phyloP scores from a whole-genome alignment of 306 rosid species.

The Cucurbita maxima region DNA sequence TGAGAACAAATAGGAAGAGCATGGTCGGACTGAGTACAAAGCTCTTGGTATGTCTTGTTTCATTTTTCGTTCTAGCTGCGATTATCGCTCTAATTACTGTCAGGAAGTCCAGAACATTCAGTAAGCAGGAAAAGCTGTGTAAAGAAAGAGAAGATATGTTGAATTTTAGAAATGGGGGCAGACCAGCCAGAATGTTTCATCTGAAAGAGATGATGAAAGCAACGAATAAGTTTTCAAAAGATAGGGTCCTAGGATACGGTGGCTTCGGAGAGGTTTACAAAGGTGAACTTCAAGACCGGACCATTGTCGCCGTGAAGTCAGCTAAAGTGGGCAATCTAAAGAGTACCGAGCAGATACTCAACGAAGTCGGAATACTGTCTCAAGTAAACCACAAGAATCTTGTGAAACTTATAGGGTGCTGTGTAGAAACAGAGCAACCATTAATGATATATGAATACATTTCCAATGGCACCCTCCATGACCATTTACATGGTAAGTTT shows the following conservation, averaged over 20 bases:
- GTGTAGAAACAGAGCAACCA: constrained; percentile 74
- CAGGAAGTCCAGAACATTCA: constrained; percentile 23
- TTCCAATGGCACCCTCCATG: constrained; percentile 83
- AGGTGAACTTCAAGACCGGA: constrained; percentile 73
- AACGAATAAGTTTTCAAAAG: constrained; percentile 52
- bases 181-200: constrained; percentile 44
- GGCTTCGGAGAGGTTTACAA: constrained; percentile 87
- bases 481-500: constrained; percentile 64
- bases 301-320: constrained; percentile 66
- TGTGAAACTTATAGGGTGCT: constrained; percentile 76
- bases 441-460: constrained; percentile 85
- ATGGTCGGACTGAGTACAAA: constrained; percentile 27
- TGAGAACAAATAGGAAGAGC: constrained; percentile 23
- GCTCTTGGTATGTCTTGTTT: constrained; percentile 26
- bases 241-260: constrained; percentile 62
- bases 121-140: constrained; percentile 22
- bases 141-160: constrained; percentile 49
- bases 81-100: constrained; percentile 19
- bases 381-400: constrained; percentile 86
- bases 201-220: constrained; percentile 76
- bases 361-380: constrained; percentile 84
- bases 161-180: constrained; percentile 37
- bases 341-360: constrained; percentile 79
- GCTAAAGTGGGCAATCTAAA: constrained; percentile 82
- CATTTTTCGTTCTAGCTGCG: constrained; percentile 31